Conservation (phyloP, 179 eudicot genomes). For the Actinidia arguta region DNA sequence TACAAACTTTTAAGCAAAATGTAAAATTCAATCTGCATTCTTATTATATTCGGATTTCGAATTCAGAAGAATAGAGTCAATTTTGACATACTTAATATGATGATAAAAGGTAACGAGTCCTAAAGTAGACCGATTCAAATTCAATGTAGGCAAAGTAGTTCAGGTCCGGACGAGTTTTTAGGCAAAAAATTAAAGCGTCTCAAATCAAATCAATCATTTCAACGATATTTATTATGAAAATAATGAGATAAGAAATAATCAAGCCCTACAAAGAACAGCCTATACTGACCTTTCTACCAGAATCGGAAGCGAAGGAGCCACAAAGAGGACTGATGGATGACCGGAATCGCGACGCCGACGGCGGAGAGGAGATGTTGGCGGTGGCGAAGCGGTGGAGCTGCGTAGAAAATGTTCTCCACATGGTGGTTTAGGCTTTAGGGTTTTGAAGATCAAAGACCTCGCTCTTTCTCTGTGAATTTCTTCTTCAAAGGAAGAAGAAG, state of each 20-base stretch:
- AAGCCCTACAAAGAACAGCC: too few relatives aligned
- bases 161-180: too few relatives aligned
- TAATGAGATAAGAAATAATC: not conserved
- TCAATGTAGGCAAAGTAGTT: too few relatives aligned
- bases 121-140: too few relatives aligned
- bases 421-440: not conserved
- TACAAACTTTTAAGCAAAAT: too few relatives aligned
- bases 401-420: slow-evolving; percentile 10
- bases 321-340: not conserved
- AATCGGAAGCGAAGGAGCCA: not conserved
- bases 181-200: too few relatives aligned
- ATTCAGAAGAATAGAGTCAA: too few relatives aligned
- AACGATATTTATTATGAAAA: not conserved
- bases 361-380: not conserved
- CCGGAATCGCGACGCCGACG: not conserved
- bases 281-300: not conserved
- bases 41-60: too few relatives aligned
- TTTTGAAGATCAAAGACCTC: not conserved
- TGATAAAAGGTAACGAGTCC: too few relatives aligned
- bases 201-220: not conserved
- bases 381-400: slow-evolving; percentile 8
- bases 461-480: not conserved
- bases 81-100: too few relatives aligned
- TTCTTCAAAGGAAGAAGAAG: not conserved
- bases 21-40: too few relatives aligned